Conservation (phyloP, 2,329 filamentous ascomycete genomes). For the Colletotrichum sp. region DNA sequence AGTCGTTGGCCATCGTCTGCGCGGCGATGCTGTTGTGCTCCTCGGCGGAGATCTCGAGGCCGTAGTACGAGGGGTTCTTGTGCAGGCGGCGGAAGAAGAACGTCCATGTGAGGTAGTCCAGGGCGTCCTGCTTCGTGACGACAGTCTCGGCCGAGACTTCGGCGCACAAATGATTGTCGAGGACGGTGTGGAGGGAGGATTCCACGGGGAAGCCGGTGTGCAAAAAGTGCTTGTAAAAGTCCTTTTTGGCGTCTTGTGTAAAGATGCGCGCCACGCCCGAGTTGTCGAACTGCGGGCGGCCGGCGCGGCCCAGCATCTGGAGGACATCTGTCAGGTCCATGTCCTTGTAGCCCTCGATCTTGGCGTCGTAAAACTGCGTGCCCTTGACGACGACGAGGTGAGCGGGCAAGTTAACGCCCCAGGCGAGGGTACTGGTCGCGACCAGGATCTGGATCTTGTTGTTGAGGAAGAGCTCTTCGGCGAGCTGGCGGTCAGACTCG, state of each 20-base stretch:
- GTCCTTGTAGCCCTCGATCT: conserved; percentile 96
- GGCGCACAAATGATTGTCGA: conserved; percentile 95
- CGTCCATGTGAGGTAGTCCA: conserved; percentile 98
- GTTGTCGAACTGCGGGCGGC: conserved; percentile 93
- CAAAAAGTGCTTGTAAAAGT: conserved; percentile 99
- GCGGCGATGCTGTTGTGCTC: conserved; percentile 89
- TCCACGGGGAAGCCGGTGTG: conserved; percentile 98
- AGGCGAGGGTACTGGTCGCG: conserved; percentile 93
- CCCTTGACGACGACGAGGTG: conserved; percentile 98
- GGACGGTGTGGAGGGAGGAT: conserved; percentile 91
- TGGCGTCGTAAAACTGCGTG: conserved; percentile 97
- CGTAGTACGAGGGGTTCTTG: conserved; percentile 98
- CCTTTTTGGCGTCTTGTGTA: conserved; percentile 96
- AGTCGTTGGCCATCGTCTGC: conserved; percentile 88
- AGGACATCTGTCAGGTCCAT: conserved; percentile 99
- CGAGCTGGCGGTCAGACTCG: conserved; percentile 88
- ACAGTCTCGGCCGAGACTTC: conserved; percentile 95
- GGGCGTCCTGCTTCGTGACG: conserved; percentile 90
- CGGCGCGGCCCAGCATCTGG: conserved; percentile 96
- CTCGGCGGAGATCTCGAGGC: conserved; percentile 89
- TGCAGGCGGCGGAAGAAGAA: conserved; percentile 98
- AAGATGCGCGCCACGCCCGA: conserved; percentile 97
- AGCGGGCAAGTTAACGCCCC: conserved; percentile 97
- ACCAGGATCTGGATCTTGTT: conserved; percentile 98
- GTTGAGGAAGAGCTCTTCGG: conserved; percentile 94